Percentiles rank a stretch among this genome's conserved stretches.
Evolutionary conservation across 2,329 filamentous ascomycete species (phyloP).

Genomic region (Dactylonectria estremocensis): DNA sequence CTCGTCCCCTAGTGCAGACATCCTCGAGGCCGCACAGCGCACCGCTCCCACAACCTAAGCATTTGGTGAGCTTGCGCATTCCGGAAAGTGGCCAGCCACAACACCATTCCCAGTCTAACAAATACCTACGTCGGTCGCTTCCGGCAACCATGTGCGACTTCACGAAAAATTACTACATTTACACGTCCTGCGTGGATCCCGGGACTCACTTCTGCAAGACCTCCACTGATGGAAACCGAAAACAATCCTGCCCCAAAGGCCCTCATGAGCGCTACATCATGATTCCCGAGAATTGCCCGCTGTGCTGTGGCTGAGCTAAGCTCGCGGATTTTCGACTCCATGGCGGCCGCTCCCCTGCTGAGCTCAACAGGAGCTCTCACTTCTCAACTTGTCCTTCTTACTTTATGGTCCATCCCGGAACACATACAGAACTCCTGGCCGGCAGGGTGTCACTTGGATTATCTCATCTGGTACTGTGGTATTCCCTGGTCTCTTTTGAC

Average conservation of each 20-base stretch:
- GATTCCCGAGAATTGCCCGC: constrained; percentile 72
- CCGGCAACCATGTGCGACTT: constrained; percentile 70
- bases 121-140: constrained; percentile 8
- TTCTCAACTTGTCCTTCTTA: not conserved
- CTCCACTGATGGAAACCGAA: constrained; percentile 75
- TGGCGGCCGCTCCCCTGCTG: constrained; percentile 8
- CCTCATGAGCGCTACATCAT: constrained; percentile 84
- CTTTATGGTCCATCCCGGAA: not conserved
- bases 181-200: constrained; percentile 78
- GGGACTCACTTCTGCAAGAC: constrained; percentile 80
- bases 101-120: constrained; percentile 21
- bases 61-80: constrained; percentile 34
- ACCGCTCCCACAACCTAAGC: constrained; percentile 19
- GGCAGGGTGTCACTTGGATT: constrained; percentile 1
- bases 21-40: constrained; percentile 10
- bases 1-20: constrained; percentile 8
- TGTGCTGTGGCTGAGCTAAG: constrained; percentile 57
- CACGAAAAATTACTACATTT: constrained; percentile 84
- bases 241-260: constrained; percentile 71
- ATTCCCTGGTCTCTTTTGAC: not conserved
- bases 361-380: constrained; percentile 3
- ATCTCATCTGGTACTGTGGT: constrained; percentile 8
- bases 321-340: constrained; percentile 7
- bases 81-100: constrained; percentile 29
- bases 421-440: constrained; percentile 4